Evolutionary conservation across 345 rosid genomes (phyloP), one percentile per base, ranked within the genome.

Genomic region (Arabidopsis suecica): DNA sequence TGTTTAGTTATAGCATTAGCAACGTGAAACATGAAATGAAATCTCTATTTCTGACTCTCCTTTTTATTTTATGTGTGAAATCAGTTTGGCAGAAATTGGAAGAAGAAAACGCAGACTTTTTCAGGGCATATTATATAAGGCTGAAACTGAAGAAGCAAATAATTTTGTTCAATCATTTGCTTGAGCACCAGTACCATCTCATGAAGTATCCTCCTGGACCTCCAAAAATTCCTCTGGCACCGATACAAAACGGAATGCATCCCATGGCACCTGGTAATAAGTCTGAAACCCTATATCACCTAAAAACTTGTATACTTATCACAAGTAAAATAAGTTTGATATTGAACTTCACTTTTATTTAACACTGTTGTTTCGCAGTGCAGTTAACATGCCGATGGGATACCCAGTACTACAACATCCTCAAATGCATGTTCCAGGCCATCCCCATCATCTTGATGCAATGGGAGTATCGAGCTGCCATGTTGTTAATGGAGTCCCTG

Each of bases 81-180:
- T 65, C 76, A 95, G 99, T 95, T 65, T 96, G 99, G 99, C 98
- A 92, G 90, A 96, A 96, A 84, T 70, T 96, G 87, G 99, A 96
- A 85, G 99, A 96, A 83, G 99, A 96, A 73, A 96, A 96, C 79
- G 88, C 86, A 23, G 97, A 89, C 56, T 96, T 96, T 79, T 96
- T 96, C 86, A 86, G 96, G 84, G 93, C 93, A 40, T 96, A 96
- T 79, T 96, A 96, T 72, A 86, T 96, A 62, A 87, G 99, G 82
- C 73, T 95, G 84, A 95, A 95, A 66, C 77, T 95, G 79, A 92
- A 95, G 85, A 95, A 87, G 82, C 99, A 95, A 64, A 95, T 95
- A 68, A 82, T 95, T 37, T 37, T 90, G 65, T 95, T 95, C 81
- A 95, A 95, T 76, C 89, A 92, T 82, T 85, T 95, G 80, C 93